Percentiles rank a stretch among this genome's conserved stretches.
phyloP scores from a whole-genome alignment of 2,329 filamentous ascomycete genomes.

The Cyclaneusma minus region DNA sequence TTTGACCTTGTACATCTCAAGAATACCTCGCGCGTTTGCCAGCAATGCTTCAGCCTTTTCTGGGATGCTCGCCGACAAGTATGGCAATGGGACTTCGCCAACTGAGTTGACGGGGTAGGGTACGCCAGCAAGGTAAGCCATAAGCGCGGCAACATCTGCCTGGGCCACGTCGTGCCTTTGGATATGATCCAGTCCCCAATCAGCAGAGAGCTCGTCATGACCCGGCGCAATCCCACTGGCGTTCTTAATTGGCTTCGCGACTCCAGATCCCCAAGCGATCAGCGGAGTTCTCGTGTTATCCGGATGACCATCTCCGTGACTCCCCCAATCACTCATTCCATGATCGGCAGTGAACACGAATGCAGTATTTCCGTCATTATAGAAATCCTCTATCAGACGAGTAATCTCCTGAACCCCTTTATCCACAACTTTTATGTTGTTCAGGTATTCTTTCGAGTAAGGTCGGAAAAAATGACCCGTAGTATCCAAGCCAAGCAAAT shows the following conservation, averaged over 20 bases:
- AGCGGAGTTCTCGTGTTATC: constrained; percentile 92
- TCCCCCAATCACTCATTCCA: constrained; percentile 99
- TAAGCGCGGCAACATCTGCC: constrained; percentile 85
- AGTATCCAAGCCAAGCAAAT: constrained; percentile 84
- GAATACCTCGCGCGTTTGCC: constrained; percentile 69
- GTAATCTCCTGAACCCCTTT: constrained; percentile 75
- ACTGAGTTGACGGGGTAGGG: constrained; percentile 95
- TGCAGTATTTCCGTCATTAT: constrained; percentile 69
- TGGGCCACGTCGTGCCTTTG: constrained; percentile 84
- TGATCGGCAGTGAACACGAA: constrained; percentile 97
- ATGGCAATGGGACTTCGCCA: constrained; percentile 76
- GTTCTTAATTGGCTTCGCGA: constrained; percentile 55
- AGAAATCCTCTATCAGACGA: constrained; percentile 71
- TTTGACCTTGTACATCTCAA: constrained; percentile 95
- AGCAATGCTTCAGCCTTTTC: constrained; percentile 76
- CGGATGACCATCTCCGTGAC: constrained; percentile 92
- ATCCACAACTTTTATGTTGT: constrained; percentile 91
- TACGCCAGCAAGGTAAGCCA: constrained; percentile 80
- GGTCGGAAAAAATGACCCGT: constrained; percentile 75
- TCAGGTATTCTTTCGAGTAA: constrained; percentile 87
- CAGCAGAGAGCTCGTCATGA: constrained; percentile 80
- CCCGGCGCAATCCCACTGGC: constrained; percentile 48
- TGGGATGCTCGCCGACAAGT: constrained; percentile 52
- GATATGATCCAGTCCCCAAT: constrained; percentile 72
- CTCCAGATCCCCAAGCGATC: constrained; percentile 83